These are phyloP conservation scores for Eucalyptus urophylla DNA, from an alignment of 345 rosid species.

Conservation along the genomic window DNA sequence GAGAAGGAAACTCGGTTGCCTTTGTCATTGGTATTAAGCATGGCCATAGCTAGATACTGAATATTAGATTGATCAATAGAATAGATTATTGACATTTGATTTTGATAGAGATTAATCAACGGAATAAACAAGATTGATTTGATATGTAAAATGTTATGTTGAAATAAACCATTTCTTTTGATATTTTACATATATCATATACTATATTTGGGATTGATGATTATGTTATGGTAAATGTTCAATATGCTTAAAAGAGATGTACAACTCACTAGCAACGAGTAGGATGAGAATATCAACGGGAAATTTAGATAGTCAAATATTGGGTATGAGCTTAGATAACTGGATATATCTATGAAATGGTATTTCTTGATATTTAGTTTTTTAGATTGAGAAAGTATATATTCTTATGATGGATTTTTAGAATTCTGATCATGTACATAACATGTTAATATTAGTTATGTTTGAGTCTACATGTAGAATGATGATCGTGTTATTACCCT, in stretches of 20 bases:
- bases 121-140: neutral
- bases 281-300: neutral
- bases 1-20: neutral
- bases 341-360: neutral
- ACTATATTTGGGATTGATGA: neutral
- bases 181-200: neutral
- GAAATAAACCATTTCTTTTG: neutral
- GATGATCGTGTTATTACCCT: neutral
- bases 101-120: neutral
- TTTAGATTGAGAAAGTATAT: neutral
- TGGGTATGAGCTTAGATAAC: neutral
- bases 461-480: neutral
- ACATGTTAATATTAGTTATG: neutral
- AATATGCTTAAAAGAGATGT: neutral
- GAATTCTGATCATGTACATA: neutral
- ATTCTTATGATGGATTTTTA: neutral
- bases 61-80: neutral
- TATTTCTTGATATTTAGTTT: neutral
- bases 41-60: neutral
- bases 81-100: neutral
- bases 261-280: neutral
- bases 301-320: neutral
- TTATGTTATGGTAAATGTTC: neutral
- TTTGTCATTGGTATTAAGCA: neutral
- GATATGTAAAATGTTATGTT: neutral